Evolutionary conservation across 192 early-diverging fungal species (phyloP), one percentile per base, ranked within the genome.

Genomic region (Jimgerdemannia lactiflua): DNA sequence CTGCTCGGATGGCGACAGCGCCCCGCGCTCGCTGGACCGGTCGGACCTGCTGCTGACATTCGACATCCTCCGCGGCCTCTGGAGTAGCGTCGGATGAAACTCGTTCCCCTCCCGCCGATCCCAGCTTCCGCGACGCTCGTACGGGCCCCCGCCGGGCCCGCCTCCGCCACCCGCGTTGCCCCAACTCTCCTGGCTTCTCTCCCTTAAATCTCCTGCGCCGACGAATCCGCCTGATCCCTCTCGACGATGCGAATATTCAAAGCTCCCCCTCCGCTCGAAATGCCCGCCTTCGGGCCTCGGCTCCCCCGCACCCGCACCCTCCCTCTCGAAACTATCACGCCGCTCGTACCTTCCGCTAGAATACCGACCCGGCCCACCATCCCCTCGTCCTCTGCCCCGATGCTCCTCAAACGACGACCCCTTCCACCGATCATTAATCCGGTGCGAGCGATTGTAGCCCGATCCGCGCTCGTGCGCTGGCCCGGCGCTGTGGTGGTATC

Each of bases 11-110:
- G 20, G 39, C 42, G 40, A 43, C 63, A 65, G 59, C 39, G 14
- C 64, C 39, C 42, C 63, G 29, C 42, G 42, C 72, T 43, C 43
- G 64, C 29, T 59, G 8, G 49, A 59, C 17, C 71, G 73, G 29
- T 79, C 78, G 6, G 73, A 79, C 64, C 73, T 49, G 19, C 44
- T 20, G 43, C 74, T 79, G 3, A 72, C 43, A 43, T 70, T 74
- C 11, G 78, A 79, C 43, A 68, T 20, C 10, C 74, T 54, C 69
- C 78, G 65, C 42, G 74, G 74, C 18, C 78, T 68, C 43, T 79
- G 78, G 18, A 79, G 74, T 64, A 79, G 40, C 0, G 77, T 78
- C 18, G 77, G 77, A 39, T 78, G 77, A 41, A 74, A 78, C 17
- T 59, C 67, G 42, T 39, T 49, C 19, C 49, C 49, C 6, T 59